phyloP scores from a whole-genome alignment of 2,329 filamentous ascomycete species.

The Mycosphaerella arachidis region DNA sequence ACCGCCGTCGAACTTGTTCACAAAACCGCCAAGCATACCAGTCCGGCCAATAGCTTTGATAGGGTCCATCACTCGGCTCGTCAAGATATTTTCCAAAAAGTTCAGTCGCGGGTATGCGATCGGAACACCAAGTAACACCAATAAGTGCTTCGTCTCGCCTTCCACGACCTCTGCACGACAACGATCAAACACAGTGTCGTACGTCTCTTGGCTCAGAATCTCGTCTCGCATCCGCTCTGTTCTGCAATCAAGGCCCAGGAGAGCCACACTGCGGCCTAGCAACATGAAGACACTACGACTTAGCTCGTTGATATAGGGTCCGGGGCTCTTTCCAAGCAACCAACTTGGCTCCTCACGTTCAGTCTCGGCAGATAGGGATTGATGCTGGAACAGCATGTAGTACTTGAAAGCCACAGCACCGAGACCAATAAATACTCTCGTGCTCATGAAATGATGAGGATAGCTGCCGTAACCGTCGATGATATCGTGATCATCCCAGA shows the following conservation, averaged over 20 bases:
- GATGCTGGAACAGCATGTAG: slow-evolving; percentile 97
- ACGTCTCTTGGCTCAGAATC: slow-evolving; percentile 73
- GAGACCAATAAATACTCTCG: slow-evolving; percentile 81
- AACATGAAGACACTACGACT: slow-evolving; percentile 84
- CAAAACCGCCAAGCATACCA: slow-evolving; percentile 70
- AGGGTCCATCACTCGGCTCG: slow-evolving; percentile 79
- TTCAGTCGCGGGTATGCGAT: slow-evolving; percentile 47
- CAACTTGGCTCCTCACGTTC: slow-evolving; percentile 84
- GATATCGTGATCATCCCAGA: slow-evolving; percentile 83
- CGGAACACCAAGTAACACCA: slow-evolving; percentile 76
- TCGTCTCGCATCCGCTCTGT: slow-evolving; percentile 85
- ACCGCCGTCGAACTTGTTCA: slow-evolving; percentile 87
- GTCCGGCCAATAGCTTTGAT: slow-evolving; percentile 82
- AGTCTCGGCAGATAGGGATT: slow-evolving; percentile 76
- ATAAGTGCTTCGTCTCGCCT: slow-evolving; percentile 81
- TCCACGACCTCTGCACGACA: slow-evolving; percentile 76
- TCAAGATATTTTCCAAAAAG: slow-evolving; percentile 65
- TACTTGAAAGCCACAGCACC: slow-evolving; percentile 96
- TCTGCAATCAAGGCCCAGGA: slow-evolving; percentile 84
- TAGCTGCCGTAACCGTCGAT: slow-evolving; percentile 83
- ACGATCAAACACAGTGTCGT: slow-evolving; percentile 80
- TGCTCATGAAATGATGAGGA: slow-evolving; percentile 81
- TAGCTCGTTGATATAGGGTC: slow-evolving; percentile 83
- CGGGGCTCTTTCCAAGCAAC: slow-evolving; percentile 72
- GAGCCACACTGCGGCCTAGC: slow-evolving; percentile 71